These are phyloP conservation scores for Triangularia setosa DNA, from an alignment of 2,329 filamentous ascomycete species.

Conservation along the genomic window DNA sequence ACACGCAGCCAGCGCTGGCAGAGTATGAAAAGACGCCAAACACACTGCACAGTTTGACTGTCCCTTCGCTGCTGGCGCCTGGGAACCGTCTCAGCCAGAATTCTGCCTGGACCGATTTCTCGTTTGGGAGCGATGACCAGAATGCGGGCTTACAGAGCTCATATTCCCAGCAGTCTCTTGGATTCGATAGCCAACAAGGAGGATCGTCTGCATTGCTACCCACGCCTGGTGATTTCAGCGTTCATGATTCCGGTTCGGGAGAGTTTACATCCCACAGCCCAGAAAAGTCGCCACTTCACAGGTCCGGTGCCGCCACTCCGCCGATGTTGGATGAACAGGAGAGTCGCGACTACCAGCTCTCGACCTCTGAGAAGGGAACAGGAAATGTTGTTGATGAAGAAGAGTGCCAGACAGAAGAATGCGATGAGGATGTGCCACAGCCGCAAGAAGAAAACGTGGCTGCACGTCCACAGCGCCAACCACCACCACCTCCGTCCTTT, in stretches of 20 bases:
- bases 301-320: slow-evolving; percentile 24
- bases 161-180: slow-evolving; percentile 16
- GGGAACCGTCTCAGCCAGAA: slow-evolving; percentile 50
- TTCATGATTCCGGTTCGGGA: slow-evolving; percentile 22
- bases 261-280: slow-evolving; percentile 28
- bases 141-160: slow-evolving; percentile 28
- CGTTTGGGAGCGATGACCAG: slow-evolving; percentile 49
- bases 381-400: background rate
- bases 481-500: slow-evolving; percentile 42
- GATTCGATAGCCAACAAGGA: slow-evolving; percentile 15
- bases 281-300: slow-evolving; percentile 32
- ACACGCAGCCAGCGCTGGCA: slow-evolving; percentile 24
- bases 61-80: slow-evolving; percentile 43
- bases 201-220: slow-evolving; percentile 22
- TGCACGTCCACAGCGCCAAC: slow-evolving; percentile 22
- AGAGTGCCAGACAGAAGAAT: background rate
- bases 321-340: slow-evolving; percentile 21
- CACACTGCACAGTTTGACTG: slow-evolving; percentile 43
- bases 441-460: slow-evolving; percentile 46
- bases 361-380: slow-evolving; percentile 33
- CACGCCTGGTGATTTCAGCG: slow-evolving; percentile 30
- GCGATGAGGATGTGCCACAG: slow-evolving; percentile 23
- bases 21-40: slow-evolving; percentile 34
- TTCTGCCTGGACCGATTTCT: slow-evolving; percentile 59
- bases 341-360: slow-evolving; percentile 39